Evolutionary conservation across 805 yeast genomes (phyloP), one percentile per base, ranked within the genome.

Genomic region (Nakazawaea wickerhamii): DNA sequence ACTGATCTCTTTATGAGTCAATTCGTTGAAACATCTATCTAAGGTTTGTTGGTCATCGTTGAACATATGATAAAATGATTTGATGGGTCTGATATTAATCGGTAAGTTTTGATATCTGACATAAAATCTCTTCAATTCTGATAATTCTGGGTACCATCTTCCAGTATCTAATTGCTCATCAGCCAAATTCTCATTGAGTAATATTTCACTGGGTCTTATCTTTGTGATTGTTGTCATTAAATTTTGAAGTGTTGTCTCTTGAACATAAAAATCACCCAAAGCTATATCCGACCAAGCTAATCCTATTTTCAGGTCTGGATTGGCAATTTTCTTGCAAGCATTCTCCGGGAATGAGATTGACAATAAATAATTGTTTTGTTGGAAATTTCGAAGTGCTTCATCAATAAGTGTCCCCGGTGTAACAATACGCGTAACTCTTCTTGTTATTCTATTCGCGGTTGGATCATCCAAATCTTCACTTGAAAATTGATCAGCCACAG

Each of bases 331-430:
- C 44, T 61, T 52, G 60, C 66, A 53, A 49, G 70, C 53, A 60
- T 64, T 63, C 21, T 67, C 70, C 0, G 89, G 86, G 42, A 84
- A 71, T 6, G 75, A 71, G 11, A 91, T 68, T 4, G 86, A 74
- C 19, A 83, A 65, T 27, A 91, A 63, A 55, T 70, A 88, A 54
- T 89, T 87, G 51, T 84, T 84, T 37, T 75, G 72, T 46, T 76
- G 77, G 44, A 77, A 77, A 56, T 88, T 84, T 54, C 91, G 65
- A 48, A 91, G 81, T 0, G 84, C 79, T 52, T 91, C 97, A 54
- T 87, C 96, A 9, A 91, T 75, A 26, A 91, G 71, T 0, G 98
- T 91, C 0, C 99, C 99, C 0, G 97, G 96, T 0, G 97, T 83
- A 2, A 93, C 77, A 6, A 91, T 77, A 32, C 97, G 67, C 5